Evolutionary conservation across 2,329 filamentous ascomycete genomes (phyloP).

Genomic region (Pestalotiopsis fici): DNA sequence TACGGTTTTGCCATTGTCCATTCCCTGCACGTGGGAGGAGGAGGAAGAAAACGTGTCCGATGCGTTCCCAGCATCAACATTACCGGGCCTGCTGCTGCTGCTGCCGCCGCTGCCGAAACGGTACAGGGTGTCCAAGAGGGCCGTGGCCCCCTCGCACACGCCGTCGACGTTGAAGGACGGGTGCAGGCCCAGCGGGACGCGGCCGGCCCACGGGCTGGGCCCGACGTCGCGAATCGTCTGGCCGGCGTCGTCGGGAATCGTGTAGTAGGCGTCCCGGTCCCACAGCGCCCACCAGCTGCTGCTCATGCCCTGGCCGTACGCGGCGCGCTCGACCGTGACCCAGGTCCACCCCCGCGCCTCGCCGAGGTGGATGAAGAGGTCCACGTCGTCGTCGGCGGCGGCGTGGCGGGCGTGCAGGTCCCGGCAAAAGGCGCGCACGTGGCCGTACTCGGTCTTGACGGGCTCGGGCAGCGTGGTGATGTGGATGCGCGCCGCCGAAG

Average conservation of each 20-base stretch:
- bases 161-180: background rate
- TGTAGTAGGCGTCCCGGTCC: constrained; percentile 1
- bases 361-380: constrained; percentile 8
- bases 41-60: too few species aligned
- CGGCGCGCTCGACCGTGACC: constrained; percentile 6
- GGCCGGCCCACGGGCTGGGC: constrained; percentile 4
- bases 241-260: background rate
- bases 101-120: background rate
- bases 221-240: background rate
- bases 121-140: background rate
- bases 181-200: constrained; percentile 2
- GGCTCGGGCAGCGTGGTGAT: background rate
- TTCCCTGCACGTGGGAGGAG: background rate
- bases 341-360: constrained; percentile 1
- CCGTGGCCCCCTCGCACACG: background rate
- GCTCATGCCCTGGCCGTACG: constrained; percentile 11
- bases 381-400: background rate
- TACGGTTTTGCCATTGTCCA: background rate
- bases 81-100: background rate
- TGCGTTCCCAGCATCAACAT: background rate
- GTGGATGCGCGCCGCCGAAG: background rate
- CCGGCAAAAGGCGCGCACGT: background rate
- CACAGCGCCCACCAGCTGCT: background rate
- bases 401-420: background rate
- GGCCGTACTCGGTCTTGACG: constrained; percentile 6